Evolutionary conservation across 2,329 filamentous ascomycete species (phyloP).

Genomic region (Catunica adiposa): DNA sequence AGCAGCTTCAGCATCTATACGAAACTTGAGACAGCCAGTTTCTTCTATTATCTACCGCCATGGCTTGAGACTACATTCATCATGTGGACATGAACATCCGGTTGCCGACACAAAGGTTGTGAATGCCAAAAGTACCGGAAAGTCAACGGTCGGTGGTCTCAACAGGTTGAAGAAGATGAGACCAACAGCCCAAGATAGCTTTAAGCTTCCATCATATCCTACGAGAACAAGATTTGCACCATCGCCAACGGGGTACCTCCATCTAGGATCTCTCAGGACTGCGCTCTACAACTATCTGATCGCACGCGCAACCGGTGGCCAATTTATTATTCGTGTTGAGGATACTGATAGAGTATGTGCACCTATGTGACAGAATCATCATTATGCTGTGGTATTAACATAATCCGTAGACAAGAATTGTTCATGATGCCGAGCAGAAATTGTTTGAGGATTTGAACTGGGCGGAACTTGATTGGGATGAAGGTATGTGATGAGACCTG

Average conservation of each 20-base stretch:
- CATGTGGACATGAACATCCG: not conserved
- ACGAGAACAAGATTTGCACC: slow-evolving; percentile 64
- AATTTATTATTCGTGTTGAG: slow-evolving; percentile 82
- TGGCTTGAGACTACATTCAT: slow-evolving; percentile 4
- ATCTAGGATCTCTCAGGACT: slow-evolving; percentile 79
- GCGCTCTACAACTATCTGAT: slow-evolving; percentile 91
- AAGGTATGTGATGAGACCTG: slow-evolving; percentile 37
- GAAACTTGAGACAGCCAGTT: not conserved
- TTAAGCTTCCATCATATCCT: slow-evolving; percentile 35
- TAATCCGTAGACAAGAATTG: slow-evolving; percentile 51
- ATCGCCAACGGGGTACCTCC: slow-evolving; percentile 84
- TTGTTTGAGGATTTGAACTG: slow-evolving; percentile 69
- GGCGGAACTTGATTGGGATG: slow-evolving; percentile 85
- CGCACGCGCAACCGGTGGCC: slow-evolving; percentile 72
- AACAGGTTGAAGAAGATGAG: slow-evolving; percentile 6
- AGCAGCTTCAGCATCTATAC: not conserved
- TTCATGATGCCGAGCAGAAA: slow-evolving; percentile 60
- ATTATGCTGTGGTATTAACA: slow-evolving; percentile 12
- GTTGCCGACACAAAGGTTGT: too few species aligned
- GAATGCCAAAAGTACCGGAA: not conserved
- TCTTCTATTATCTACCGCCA: not conserved
- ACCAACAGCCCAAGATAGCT: slow-evolving; percentile 3
- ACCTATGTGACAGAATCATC: not conserved
- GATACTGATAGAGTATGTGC: slow-evolving; percentile 72
- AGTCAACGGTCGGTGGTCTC: not conserved